phyloP scores from a whole-genome alignment of 257 asterid genomes.

The Capsicum baccatum region DNA sequence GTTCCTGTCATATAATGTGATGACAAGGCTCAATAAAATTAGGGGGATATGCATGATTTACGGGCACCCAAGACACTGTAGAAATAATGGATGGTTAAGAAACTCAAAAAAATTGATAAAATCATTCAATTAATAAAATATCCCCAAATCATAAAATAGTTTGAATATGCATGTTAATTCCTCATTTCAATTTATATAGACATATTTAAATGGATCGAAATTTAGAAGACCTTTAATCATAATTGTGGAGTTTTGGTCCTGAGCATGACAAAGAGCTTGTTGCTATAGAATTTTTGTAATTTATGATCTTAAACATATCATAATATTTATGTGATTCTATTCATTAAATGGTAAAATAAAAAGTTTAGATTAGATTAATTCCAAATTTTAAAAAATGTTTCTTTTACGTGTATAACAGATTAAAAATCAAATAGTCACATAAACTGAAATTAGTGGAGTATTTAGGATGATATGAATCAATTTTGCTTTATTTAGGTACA shows the following conservation, averaged over 20 bases:
- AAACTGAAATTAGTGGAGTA: not conserved
- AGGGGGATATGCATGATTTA: not conserved
- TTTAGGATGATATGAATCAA: not conserved
- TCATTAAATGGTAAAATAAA: not conserved
- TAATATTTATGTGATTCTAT: not conserved
- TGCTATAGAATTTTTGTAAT: too few species aligned
- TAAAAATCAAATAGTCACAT: not conserved
- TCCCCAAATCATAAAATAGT: not conserved
- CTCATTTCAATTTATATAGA: not conserved
- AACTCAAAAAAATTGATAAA: not conserved
- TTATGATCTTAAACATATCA: too few species aligned
- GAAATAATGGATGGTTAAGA: not conserved
- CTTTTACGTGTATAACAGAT: not conserved
- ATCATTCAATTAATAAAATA: not conserved
- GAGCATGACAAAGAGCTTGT: too few species aligned
- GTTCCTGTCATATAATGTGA: not conserved
- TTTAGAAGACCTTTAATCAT: not conserved
- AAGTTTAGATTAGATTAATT: not conserved
- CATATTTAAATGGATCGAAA: not conserved
- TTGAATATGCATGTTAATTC: not conserved
- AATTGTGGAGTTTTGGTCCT: not conserved
- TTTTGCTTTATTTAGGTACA: not conserved
- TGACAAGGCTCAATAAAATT: not conserved
- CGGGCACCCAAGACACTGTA: not conserved
- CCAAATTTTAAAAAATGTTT: not conserved